A percentile compares a stretch with the other conserved stretches of the same genome.
These are phyloP conservation scores for Penicillium sp. DNA, from an alignment of 2,329 filamentous ascomycete genomes.

Conservation along the genomic window DNA sequence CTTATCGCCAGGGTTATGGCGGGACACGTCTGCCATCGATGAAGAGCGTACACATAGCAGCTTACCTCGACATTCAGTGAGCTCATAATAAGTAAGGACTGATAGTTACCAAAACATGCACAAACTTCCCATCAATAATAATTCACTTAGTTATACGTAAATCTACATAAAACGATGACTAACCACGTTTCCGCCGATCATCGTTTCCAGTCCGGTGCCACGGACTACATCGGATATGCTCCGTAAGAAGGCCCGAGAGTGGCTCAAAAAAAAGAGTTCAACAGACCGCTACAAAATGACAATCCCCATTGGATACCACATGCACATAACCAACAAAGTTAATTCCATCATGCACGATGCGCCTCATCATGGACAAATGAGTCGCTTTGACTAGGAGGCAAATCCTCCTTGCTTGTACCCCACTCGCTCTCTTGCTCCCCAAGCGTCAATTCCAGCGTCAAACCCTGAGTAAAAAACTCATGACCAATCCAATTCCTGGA, in stretches of 20 bases:
- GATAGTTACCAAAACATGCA: background rate
- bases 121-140: background rate
- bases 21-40: too few species aligned
- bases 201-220: background rate
- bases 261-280: background rate
- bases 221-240: constrained; percentile 13
- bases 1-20: too few species aligned
- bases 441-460: constrained; percentile 62
- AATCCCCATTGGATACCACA: background rate
- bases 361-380: constrained; percentile 7
- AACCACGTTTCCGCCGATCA: background rate
- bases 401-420: constrained; percentile 60
- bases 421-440: constrained; percentile 63
- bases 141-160: background rate
- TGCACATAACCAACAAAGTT: background rate
- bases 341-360: constrained; percentile 4
- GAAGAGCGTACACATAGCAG: too few species aligned
- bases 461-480: constrained; percentile 65
- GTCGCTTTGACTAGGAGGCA: constrained; percentile 53
- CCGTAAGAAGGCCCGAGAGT: background rate
- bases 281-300: constrained; percentile 5
- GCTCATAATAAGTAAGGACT: background rate
- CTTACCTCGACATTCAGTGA: too few species aligned
- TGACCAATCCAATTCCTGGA: constrained; percentile 67
- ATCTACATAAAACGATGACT: background rate